These are phyloP conservation scores for Olyra latifolia DNA, from an alignment of 176 grass and related monocot species.

Conservation along the genomic window DNA sequence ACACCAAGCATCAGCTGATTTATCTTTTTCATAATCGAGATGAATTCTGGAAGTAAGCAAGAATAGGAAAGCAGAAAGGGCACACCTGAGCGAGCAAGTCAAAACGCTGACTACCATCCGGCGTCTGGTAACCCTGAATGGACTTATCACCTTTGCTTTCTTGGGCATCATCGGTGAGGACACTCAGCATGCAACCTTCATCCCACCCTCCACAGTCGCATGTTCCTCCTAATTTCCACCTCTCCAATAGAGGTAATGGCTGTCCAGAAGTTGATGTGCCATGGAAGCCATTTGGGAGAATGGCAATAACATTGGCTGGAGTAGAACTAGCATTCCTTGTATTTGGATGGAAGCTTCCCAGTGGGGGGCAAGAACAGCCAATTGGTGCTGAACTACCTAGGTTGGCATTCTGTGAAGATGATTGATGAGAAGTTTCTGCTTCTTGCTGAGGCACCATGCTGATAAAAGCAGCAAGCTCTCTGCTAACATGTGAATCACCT, in stretches of 20 bases:
- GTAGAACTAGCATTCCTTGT: constrained; percentile 29
- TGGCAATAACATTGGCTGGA: constrained; percentile 37
- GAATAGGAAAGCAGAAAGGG: not conserved
- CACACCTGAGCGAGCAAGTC: constrained; percentile 75
- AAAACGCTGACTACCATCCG: constrained; percentile 58
- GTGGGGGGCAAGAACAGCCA: constrained; percentile 32
- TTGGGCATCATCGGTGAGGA: constrained; percentile 46
- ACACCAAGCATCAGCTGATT: not conserved
- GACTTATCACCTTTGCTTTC: constrained; percentile 22
- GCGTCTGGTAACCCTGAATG: constrained; percentile 23
- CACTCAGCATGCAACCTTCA: constrained; percentile 74
- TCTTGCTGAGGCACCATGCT: constrained; percentile 38
- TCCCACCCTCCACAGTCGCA: constrained; percentile 99
- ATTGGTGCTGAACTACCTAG: not conserved
- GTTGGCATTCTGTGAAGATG: constrained; percentile 19
- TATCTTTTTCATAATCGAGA: constrained; percentile 5
- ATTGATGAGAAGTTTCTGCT: constrained; percentile 36
- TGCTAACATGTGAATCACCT: constrained; percentile 44
- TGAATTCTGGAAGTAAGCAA: not conserved
- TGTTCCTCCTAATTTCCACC: constrained; percentile 81
- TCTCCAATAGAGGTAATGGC: constrained; percentile 70
- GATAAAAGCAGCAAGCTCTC: constrained; percentile 77
- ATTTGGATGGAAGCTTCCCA: constrained; percentile 37
- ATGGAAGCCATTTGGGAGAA: constrained; percentile 83
- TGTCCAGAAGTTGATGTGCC: constrained; percentile 53